phyloP scores from a whole-genome alignment of 768 basidiomycete genomes.

The Lentinula sp. region DNA sequence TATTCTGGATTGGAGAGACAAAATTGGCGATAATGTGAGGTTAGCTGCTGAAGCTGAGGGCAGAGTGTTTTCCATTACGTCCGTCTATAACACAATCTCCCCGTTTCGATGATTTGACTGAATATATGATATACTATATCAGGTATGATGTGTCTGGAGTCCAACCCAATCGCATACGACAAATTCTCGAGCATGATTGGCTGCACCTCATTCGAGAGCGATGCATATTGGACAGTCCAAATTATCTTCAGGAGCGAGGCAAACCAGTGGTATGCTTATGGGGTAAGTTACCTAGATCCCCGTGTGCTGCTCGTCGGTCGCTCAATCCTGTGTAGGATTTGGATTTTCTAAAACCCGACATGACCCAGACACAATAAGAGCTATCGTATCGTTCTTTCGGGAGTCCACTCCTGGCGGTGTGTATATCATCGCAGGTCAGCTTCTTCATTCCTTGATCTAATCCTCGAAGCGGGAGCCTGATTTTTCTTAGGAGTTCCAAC shows the following conservation, averaged over 20 bases:
- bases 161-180: constrained; percentile 58
- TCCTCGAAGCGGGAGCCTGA: too few relatives aligned
- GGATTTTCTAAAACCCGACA: constrained; percentile 60
- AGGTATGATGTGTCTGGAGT: constrained; percentile 86
- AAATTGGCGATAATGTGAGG: constrained; percentile 65
- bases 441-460: too few relatives aligned
- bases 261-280: constrained; percentile 69
- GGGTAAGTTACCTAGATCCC: constrained; percentile 34
- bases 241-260: constrained; percentile 65
- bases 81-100: constrained; percentile 18
- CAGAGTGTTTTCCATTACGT: constrained; percentile 83
- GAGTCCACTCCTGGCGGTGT: constrained; percentile 61
- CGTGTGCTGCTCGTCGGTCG: neutral
- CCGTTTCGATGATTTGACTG: neutral
- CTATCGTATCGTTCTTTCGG: constrained; percentile 52
- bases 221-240: constrained; percentile 62
- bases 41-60: constrained; percentile 78
- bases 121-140: neutral
- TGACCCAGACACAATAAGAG: constrained; percentile 50
- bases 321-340: constrained; percentile 38
- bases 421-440: constrained; percentile 49
- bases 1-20: constrained; percentile 59
- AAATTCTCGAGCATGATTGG: constrained; percentile 70
- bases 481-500: constrained; percentile 47
- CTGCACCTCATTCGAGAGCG: constrained; percentile 59